Evolutionary conservation across 2,329 filamentous ascomycete species (phyloP), one percentile per base, ranked within the genome.

Genomic region (Mycosphaerella sp.): DNA sequence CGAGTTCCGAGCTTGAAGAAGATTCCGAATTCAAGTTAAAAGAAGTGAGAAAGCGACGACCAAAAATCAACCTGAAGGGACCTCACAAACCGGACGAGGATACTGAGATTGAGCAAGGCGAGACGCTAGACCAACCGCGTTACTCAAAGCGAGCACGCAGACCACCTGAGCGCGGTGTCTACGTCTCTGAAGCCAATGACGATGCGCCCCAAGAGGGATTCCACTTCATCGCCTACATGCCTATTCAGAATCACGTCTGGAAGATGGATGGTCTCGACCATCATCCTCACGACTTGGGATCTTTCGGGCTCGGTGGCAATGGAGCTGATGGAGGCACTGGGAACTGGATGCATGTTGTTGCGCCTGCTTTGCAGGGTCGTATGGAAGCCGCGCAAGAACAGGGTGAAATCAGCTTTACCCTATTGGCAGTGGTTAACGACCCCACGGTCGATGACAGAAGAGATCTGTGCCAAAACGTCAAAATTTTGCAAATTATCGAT

Each of bases 151-250:
- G 61, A 34, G 43, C 59, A 12, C 55, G 45, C 28, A 62, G 54
- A 30, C 51, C 53, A 18, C 47, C 54, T 16, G 53, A 60, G 21
- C 43, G 49, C 3, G 41, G 50, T 9, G 48, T 35, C 35, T 70
- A 72, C 30, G 70, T 69, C 30, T 73, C 74, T 42, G 71, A 70
- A 10, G 68, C 70, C n/a, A n/a, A 34, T n/a, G 66, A 70, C 4
- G 72, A 78, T 6, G 12, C 37, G 17, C 70, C 76, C 0, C 79
- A 87, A n/a, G 77, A 79, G 10, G 83, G 80, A 0, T 93, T 85
- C 64, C 91, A 97, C 65, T 97, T 93, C 68, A 85, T 95, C 57
- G 90, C 89, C 6, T 95, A 91, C 64, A 82, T 96, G 27, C 87
- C 88, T 2, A 79, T 82, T 12, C 75, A 79, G n/a, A 83, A 80